A percentile compares a stretch with the other conserved stretches of the same genome.
phyloP scores from a whole-genome alignment of 257 asterid species.

The Solanum corneliomulleri region DNA sequence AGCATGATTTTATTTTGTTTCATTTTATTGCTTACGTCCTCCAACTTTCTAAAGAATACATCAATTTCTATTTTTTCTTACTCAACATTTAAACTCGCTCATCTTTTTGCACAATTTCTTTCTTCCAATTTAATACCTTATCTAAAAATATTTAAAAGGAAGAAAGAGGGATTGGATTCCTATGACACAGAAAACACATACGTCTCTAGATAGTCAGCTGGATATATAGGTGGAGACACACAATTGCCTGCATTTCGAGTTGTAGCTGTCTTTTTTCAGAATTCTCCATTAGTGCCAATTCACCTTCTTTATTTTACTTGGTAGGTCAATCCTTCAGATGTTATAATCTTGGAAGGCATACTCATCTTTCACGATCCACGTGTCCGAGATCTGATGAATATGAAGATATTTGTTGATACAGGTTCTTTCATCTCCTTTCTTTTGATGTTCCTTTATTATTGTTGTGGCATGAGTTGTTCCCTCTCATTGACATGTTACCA shows the following conservation, averaged over 20 bases:
- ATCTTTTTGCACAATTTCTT: neutral
- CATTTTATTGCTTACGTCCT: neutral
- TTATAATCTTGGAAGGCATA: conserved; percentile 93
- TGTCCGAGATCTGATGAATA: conserved; percentile 77
- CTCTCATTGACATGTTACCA: neutral
- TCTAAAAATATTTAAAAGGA: neutral
- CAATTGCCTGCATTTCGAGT: neutral
- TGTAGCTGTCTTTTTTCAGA: neutral
- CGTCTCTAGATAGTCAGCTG: neutral
- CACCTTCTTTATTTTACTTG: neutral
- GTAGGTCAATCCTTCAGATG: conserved; percentile 98
- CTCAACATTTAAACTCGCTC: neutral
- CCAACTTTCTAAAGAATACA: neutral
- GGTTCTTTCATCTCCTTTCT: conserved; percentile 39
- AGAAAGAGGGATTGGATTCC: neutral
- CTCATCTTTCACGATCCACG: conserved; percentile 91
- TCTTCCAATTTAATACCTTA: neutral
- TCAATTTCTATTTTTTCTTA: neutral
- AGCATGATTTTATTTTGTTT: neutral
- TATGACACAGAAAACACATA: neutral
- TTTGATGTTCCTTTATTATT: neutral
- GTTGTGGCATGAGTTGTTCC: neutral
- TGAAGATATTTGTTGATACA: conserved; percentile 98
- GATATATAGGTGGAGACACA: neutral
- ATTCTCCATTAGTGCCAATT: neutral